Evolutionary conservation across 805 yeast genomes (phyloP).

Genomic region (Suhomyces canberraensis): DNA sequence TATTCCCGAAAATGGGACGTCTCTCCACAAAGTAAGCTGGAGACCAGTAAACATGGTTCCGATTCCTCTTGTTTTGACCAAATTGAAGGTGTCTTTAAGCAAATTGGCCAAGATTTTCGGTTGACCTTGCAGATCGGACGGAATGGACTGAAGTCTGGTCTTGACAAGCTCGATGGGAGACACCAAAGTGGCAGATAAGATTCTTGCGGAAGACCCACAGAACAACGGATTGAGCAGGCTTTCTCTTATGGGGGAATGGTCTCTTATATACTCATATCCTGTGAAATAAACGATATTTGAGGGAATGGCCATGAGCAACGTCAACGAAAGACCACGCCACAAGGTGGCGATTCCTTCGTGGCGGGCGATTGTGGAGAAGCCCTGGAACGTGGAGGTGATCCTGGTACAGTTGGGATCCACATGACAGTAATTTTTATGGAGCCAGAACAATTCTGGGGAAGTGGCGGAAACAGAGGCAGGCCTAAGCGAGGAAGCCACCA

Average conservation of each 20-base stretch:
- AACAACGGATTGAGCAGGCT: conserved; percentile 70
- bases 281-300: conserved; percentile 91
- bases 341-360: conserved; percentile 75
- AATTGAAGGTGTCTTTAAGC: conserved; percentile 49
- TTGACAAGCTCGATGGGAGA: conserved; percentile 86
- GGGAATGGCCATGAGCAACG: conserved; percentile 86
- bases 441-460: conserved; percentile 33
- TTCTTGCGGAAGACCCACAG: conserved; percentile 83
- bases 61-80: conserved; percentile 56
- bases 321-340: conserved; percentile 86
- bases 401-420: conserved; percentile 39
- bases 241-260: conserved; percentile 46
- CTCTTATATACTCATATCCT: conserved; percentile 85
- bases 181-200: conserved; percentile 76
- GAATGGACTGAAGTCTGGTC: conserved; percentile 89
- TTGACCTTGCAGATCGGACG: conserved; percentile 36
- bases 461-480: conserved; percentile 3
- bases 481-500: background rate
- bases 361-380: conserved; percentile 59
- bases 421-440: conserved; percentile 34
- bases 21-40: conserved; percentile 89
- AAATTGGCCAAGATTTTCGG: conserved; percentile 42
- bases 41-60: conserved; percentile 77
- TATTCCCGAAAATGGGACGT: conserved; percentile 93
- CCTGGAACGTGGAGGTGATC: conserved; percentile 71